A percentile compares a stretch with the other conserved stretches of the same genome.
Evolutionary conservation across 2,329 filamentous ascomycete species (phyloP).

Genomic region (Aspergillus awamori): DNA sequence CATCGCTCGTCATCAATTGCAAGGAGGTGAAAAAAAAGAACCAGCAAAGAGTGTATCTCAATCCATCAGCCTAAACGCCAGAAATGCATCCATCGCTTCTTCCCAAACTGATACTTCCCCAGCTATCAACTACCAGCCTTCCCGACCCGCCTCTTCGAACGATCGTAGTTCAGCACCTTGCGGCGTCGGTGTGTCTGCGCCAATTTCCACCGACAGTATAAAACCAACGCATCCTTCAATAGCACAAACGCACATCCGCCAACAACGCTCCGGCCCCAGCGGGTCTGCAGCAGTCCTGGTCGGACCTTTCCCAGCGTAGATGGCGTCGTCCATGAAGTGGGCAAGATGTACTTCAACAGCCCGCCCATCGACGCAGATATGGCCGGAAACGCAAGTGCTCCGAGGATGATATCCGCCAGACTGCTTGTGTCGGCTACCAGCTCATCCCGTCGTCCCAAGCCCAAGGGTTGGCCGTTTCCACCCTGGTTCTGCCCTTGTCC

Average conservation of each 20-base stretch:
- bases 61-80: slow-evolving; percentile 21
- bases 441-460: slow-evolving; percentile 47
- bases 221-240: slow-evolving; percentile 68
- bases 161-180: slow-evolving; percentile 52
- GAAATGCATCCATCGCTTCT: slow-evolving; percentile 24
- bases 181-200: slow-evolving; percentile 51
- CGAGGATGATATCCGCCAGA: slow-evolving; percentile 63
- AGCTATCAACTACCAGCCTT: slow-evolving; percentile 7
- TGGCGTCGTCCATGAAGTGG: slow-evolving; percentile 65
- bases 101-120: neutral
- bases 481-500: slow-evolving; percentile 29
- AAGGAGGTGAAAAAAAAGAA: neutral
- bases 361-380: slow-evolving; percentile 80
- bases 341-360: slow-evolving; percentile 68
- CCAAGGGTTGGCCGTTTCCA: slow-evolving; percentile 26
- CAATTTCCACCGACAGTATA: slow-evolving; percentile 59
- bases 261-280: slow-evolving; percentile 85
- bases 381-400: slow-evolving; percentile 76
- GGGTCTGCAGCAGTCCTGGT: slow-evolving; percentile 73
- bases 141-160: slow-evolving; percentile 40
- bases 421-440: slow-evolving; percentile 57
- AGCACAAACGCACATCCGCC: slow-evolving; percentile 89
- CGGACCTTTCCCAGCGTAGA: slow-evolving; percentile 41
- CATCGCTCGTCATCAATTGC: neutral
- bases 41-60: slow-evolving; percentile 15